Evolutionary conservation across 345 rosid genomes (phyloP), one percentile per base, ranked within the genome.

Genomic region (Salix arbutifolia): DNA sequence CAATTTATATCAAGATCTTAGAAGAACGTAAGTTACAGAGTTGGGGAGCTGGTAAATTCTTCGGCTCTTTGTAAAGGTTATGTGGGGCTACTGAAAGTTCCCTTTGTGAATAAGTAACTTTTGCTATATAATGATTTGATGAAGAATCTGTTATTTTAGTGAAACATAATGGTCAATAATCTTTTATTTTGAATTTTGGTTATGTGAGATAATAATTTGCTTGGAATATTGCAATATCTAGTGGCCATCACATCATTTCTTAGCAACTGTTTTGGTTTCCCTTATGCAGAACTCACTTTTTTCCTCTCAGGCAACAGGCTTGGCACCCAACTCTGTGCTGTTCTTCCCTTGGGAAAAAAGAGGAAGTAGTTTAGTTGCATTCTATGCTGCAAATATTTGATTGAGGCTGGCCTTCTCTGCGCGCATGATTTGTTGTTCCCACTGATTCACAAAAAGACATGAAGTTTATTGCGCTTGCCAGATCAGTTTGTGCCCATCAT

Each of bases 401-500:
- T 72, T 72, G 75, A 72, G 40, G 10, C 21, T 7, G 8, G 26
- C 7, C 42, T 26, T 28, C 18, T 53, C 40, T 53, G 30, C 38
- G 30, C 38, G 4, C 28, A 8, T 52, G 60, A 74, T 4, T 12
- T 38, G 18, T 48, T 58, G 26, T 60, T 68, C 67, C 53, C 42
- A 28, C 48, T 66, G 30, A 37, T 73, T 65, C 10, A 28, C 31
- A 25, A 72, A 77, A 74, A 46, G 13, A 46, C 71, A 87, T 86
- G 89, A 86, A 74, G 85, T 53, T 87, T 48, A 26, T 74, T 53
- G 70, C 71, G 19, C 74, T 85, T 56, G 65, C 79, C 4, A 79
- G 75, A 76, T 80, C 84, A 10, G 14, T 72, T 48, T 28, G 78
- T 18, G 40, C 50, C 53, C 62, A 5, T 44, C 73, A 5, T 37